Percentiles rank a stretch among this genome's conserved stretches.
Evolutionary conservation across 2,329 filamentous ascomycete species (phyloP).

Genomic region (Dactylonectria estremocensis): DNA sequence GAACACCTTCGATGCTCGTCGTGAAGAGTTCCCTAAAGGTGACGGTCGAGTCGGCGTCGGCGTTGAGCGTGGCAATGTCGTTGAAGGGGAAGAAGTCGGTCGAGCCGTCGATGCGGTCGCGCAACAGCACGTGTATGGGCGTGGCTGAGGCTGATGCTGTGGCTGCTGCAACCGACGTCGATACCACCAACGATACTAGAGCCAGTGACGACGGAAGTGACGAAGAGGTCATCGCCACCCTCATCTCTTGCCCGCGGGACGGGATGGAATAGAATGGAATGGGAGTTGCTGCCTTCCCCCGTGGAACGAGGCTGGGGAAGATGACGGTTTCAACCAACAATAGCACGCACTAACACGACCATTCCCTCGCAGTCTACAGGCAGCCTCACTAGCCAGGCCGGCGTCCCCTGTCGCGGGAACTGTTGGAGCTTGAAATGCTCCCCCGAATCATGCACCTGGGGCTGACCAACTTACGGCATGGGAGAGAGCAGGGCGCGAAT

Average conservation of each 20-base stretch:
- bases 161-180: conserved; percentile 18
- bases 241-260: not conserved
- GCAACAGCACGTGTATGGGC: conserved; percentile 50
- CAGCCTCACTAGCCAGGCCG: not conserved
- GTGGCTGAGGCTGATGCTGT: conserved; percentile 41
- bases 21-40: conserved; percentile 54
- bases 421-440: not conserved
- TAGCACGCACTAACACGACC: conserved; percentile 2
- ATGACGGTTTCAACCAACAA: not conserved
- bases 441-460: not conserved
- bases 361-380: not conserved
- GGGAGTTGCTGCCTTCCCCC: not conserved
- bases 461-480: conserved; percentile 2
- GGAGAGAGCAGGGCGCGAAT: not conserved
- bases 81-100: conserved; percentile 57
- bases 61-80: conserved; percentile 52
- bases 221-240: conserved; percentile 36
- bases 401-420: conserved; percentile 6
- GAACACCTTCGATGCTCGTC: conserved; percentile 52
- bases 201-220: conserved; percentile 30
- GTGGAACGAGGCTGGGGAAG: conserved; percentile 1
- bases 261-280: not conserved
- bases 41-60: conserved; percentile 47
- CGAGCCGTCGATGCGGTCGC: conserved; percentile 50
- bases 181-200: conserved; percentile 21